Evolutionary conservation across 2,329 filamentous ascomycete species (phyloP), one percentile per base, ranked within the genome.

Genomic region (Aotearoamyces nothofagi): DNA sequence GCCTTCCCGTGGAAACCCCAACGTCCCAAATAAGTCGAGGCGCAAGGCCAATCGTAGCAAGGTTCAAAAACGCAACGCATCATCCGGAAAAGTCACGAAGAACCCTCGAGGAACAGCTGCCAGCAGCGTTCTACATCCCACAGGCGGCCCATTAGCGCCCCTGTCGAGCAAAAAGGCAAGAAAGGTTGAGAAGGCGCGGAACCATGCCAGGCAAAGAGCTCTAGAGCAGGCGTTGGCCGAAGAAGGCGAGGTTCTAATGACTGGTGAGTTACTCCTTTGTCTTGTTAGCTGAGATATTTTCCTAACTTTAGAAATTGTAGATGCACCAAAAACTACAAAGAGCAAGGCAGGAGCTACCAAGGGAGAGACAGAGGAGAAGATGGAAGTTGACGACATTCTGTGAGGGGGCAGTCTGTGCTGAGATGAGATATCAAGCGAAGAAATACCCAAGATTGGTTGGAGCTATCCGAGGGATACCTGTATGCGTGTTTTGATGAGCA

Each of bases 1-100:
- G 47, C 44, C 48, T 38, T 51, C 48, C 30, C 35, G 46, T 27
- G 39, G 40, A 12, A 51, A 51, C 20, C 46, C 47, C 20, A 51
- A 51, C 29, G 46, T 49, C 9, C 48, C 48, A 7, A 46, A 43
- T 27, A 51, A 51, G 35, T 39, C 42, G 25, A 40, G 47, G 11
- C 39, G 42, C 8, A 35, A 42, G 24, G 45, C 47, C 4, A 42
- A 33, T 27, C 35, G 47, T 17, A 34, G 37, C 15, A 51, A 51
- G 30, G 40, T 45, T 19, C 48, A 51, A 33, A 45, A 40, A 31
- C 37, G 36, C 16, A 48, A 43, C 13, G 39, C 47, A 3, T 22
- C 33, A 10, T n/a, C n/a, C n/a, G 42, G 39, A 24, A 39, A 38
- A 27, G 33, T 49, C 32, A 35, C 35, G 11, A 51, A 51, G 32